phyloP scores from a whole-genome alignment of 1,139 yeast species.

The Nakaseomyces bracarensis region DNA sequence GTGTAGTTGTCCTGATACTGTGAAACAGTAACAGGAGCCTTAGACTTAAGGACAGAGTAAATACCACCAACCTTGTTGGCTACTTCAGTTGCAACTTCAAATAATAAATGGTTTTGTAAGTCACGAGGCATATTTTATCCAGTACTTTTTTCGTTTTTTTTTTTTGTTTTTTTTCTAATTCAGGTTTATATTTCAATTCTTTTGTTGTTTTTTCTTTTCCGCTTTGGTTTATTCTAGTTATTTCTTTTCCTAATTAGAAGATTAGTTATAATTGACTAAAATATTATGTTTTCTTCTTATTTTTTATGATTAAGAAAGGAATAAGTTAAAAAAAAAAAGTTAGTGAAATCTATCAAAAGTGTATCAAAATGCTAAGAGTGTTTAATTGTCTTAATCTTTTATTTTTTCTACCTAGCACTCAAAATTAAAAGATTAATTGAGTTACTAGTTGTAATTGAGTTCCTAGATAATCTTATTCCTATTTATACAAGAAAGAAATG shows the following conservation, averaged over 20 bases:
- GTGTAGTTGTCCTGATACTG: slow-evolving; percentile 85
- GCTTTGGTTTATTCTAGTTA: not conserved
- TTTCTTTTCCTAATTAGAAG: not conserved
- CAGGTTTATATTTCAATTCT: not conserved
- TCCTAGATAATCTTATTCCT: too few relatives aligned
- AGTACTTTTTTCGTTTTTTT: not conserved
- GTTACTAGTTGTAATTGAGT: too few relatives aligned
- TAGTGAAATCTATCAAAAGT: not conserved
- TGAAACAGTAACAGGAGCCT: slow-evolving; percentile 91
- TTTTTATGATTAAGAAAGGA: not conserved
- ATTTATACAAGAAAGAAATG: too few relatives aligned
- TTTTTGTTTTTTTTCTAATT: not conserved
- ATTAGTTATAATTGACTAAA: too few relatives aligned
- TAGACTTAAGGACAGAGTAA: slow-evolving; percentile 88
- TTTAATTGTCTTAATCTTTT: too few relatives aligned
- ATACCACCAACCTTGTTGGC: slow-evolving; percentile 97
- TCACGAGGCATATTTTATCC: slow-evolving; percentile 56
- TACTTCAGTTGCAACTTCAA: slow-evolving; percentile 93
- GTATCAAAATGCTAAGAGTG: not conserved
- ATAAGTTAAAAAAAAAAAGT: not conserved
- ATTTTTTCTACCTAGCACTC: too few relatives aligned
- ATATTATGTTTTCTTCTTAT: too few relatives aligned
- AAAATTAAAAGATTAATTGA: too few relatives aligned
- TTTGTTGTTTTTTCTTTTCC: not conserved
- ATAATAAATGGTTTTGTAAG: slow-evolving; percentile 70